Conservation (phyloP, 345 rosid species). For the Populus tremula region DNA sequence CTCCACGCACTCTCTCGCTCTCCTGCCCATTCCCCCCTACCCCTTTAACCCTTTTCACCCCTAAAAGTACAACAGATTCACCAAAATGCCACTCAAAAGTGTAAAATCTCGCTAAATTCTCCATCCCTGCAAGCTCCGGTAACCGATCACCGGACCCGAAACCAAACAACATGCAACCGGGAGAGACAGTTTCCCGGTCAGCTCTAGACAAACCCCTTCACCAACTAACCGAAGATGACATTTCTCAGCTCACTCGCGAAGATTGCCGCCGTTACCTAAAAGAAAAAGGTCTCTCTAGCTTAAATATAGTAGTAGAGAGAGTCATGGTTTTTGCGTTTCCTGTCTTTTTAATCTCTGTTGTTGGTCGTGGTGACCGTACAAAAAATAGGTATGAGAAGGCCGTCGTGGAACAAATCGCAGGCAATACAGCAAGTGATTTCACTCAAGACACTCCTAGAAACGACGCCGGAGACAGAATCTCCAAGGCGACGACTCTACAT, state of each 20-base stretch:
- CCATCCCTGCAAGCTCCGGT: background rate
- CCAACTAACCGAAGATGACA: conserved; percentile 83
- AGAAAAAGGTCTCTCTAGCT: conserved; percentile 55
- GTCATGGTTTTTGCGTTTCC: background rate
- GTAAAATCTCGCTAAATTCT: background rate
- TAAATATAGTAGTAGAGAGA: background rate
- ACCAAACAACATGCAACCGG: conserved; percentile 15
- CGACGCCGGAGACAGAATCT: conserved; percentile 31
- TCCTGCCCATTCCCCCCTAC: background rate
- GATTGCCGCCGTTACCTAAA: conserved; percentile 93
- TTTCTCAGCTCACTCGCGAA: conserved; percentile 94
- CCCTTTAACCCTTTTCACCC: background rate
- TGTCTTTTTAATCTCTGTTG: background rate
- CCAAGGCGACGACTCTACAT: conserved; percentile 26
- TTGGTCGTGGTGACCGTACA: background rate
- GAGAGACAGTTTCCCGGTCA: conserved; percentile 27
- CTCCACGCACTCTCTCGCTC: background rate
- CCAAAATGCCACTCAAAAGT: conserved; percentile 16
- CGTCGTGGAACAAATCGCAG: conserved; percentile 61
- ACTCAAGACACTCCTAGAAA: conserved; percentile 40
- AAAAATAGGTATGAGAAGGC: conserved; percentile 47
- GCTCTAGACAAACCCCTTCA: conserved; percentile 74
- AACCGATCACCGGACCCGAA: background rate
- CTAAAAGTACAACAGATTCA: conserved; percentile 12
- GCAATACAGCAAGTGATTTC: conserved; percentile 56